phyloP scores from a whole-genome alignment of 768 basidiomycete genomes.

The Auricularia auricula-judae region DNA sequence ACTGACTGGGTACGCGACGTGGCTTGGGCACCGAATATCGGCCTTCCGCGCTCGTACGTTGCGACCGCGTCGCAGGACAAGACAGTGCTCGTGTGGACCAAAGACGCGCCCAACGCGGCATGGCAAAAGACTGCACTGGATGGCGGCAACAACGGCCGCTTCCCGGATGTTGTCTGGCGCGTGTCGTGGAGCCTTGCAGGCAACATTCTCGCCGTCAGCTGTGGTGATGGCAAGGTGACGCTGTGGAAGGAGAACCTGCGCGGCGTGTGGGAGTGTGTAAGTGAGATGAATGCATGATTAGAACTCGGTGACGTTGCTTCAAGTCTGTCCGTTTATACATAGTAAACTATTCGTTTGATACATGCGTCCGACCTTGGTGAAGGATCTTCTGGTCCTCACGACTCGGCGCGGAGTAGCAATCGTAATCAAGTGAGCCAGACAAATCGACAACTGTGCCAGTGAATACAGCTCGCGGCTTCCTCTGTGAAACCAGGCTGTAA shows the following conservation, averaged over 20 bases:
- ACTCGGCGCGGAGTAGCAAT: no score
- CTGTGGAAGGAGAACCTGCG: conserved; percentile 97
- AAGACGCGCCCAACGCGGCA: conserved; percentile 57
- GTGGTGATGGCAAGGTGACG: conserved; percentile 95
- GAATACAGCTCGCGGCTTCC: no score
- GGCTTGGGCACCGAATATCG: conserved; percentile 98
- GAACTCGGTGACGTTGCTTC: not conserved
- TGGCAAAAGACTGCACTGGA: conserved; percentile 80
- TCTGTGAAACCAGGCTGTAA: no score
- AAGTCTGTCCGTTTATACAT: no score
- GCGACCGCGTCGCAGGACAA: conserved; percentile 87
- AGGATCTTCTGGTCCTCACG: no score
- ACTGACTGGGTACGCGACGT: conserved; percentile 98
- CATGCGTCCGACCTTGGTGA: no score
- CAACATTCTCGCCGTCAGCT: conserved; percentile 91
- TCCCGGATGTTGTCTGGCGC: conserved; percentile 98
- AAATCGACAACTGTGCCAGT: no score
- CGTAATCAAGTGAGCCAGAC: no score
- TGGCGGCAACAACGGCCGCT: conserved; percentile 66
- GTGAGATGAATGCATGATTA: conserved; percentile 46
- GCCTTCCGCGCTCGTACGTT: conserved; percentile 87
- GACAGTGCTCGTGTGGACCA: conserved; percentile 86
- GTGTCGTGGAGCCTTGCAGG: conserved; percentile 97
- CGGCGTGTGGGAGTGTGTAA: conserved; percentile 94
- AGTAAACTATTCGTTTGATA: no score